Evolutionary conservation across 2,329 filamentous ascomycete species (phyloP).

Genomic region (Podosphaera xanthii): DNA sequence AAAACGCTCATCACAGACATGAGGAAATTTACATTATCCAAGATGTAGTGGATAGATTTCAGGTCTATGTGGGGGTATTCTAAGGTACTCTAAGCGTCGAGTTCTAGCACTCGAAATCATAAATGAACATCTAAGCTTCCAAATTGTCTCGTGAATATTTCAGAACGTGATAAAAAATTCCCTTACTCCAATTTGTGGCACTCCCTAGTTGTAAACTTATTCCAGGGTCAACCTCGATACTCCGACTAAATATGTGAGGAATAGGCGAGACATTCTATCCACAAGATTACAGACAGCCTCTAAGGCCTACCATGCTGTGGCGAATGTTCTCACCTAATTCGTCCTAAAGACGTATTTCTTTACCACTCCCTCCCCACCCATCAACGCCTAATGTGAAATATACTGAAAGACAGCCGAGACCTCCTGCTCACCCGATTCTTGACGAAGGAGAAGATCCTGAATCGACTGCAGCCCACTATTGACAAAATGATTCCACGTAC

Average conservation of each 20-base stretch:
- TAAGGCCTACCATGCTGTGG: too few relatives aligned
- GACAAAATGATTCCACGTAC: constrained; percentile 96
- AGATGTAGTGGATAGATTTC: background rate
- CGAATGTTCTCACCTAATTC: too few relatives aligned
- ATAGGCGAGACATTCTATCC: background rate
- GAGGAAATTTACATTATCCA: background rate
- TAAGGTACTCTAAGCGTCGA: background rate
- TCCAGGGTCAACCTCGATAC: background rate
- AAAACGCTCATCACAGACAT: too few relatives aligned
- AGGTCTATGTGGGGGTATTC: background rate
- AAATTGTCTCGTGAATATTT: background rate
- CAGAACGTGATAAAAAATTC: background rate
- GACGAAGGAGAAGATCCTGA: constrained; percentile 72
- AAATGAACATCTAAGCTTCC: too few relatives aligned
- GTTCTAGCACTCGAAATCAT: background rate
- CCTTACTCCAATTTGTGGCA: background rate
- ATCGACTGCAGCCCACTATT: constrained; percentile 62
- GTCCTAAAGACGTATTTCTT: background rate
- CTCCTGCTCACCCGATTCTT: constrained; percentile 55
- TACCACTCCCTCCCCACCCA: background rate
- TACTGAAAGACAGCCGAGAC: constrained; percentile 97
- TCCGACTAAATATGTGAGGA: background rate
- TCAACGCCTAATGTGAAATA: constrained; percentile 50
- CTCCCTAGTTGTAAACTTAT: background rate
- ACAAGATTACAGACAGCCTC: too few relatives aligned